Base-by-base conservation (phyloP, 31 red algal genomes). In the Bonnemaisonia californica region DNA sequence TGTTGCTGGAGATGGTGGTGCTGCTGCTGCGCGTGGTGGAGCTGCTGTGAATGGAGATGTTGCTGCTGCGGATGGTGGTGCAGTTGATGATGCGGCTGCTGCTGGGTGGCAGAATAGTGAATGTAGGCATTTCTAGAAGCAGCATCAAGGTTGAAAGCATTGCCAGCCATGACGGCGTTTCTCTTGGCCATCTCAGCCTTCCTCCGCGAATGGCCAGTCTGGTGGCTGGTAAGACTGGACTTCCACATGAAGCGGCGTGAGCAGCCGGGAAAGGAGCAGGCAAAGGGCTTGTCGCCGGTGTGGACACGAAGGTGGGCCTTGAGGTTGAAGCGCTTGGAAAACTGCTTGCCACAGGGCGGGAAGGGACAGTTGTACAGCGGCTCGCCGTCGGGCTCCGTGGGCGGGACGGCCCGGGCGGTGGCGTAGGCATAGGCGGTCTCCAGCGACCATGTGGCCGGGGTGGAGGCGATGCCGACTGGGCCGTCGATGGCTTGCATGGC, bases 281-380 rank as follows among this genome's bases (percentile, higher is more conserved):
- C 80, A 71, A 93, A 93, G n/a, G 91, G 91, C 47, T 77, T 77
- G 60, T 93, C 91, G 57, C 91, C 91, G 0, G 83, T 88, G 79
- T 93, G 91, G 40, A 80, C 77, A 55, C 91, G 91, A 3, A 87
- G 73, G 73, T 93, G 91, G 12, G 83, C 79, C 68, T 93, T 87
- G 74, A 93, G 84, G 63, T 93, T 85, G 79, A 84, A 83, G 33
- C 79, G 84, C 79, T 86, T 88, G 31, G 65, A 69, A 61, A 93
- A 93, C 71, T 71, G 81, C 51, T 88, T 87, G 36, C 65, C 62
- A 51, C 91, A 93, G 3, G 72, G 79, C 12, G 57, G 61, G 51
- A 79, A 91, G 36, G 88, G 88, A 63, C 88, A 91, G 63, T 76
- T 75, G 73, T 84, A 91, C 35, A 84, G 62, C 23, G 87, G 77